Percentiles rank a stretch among this genome's conserved stretches.
Evolutionary conservation across 163 green algal genomes (phyloP).

Genomic region (Trebouxia gelatinosa): DNA sequence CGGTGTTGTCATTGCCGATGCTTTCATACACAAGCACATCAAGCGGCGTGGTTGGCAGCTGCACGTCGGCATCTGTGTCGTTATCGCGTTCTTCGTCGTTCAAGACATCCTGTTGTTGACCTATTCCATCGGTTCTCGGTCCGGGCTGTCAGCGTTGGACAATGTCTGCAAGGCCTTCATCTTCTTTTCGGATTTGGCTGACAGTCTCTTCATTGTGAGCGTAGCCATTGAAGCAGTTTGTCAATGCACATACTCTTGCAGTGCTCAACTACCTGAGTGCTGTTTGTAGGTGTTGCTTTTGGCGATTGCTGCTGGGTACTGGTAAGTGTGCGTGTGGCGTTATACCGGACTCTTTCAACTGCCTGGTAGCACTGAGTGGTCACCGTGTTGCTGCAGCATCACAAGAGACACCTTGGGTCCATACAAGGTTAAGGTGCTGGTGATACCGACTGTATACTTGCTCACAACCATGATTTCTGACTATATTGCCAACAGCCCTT

Average conservation of each 20-base stretch:
- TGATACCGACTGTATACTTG: slow-evolving; percentile 58
- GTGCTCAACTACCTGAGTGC: neutral
- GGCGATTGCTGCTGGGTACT: slow-evolving; percentile 54
- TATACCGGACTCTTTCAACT: too few relatives aligned
- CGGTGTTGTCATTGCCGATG: slow-evolving; percentile 32
- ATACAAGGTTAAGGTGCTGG: slow-evolving; percentile 50
- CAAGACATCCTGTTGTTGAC: slow-evolving; percentile 41
- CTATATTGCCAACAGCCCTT: slow-evolving; percentile 8
- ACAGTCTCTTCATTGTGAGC: slow-evolving; percentile 50
- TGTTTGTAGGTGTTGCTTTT: slow-evolving; percentile 47
- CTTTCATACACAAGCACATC: slow-evolving; percentile 37
- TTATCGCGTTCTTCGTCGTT: slow-evolving; percentile 38
- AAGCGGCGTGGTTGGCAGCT: slow-evolving; percentile 45
- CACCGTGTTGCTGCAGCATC: slow-evolving; percentile 46
- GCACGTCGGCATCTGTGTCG: slow-evolving; percentile 34
- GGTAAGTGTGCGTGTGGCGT: slow-evolving; percentile 36
- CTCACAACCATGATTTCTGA: slow-evolving; percentile 42
- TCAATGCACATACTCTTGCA: too few relatives aligned
- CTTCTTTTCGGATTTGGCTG: slow-evolving; percentile 56
- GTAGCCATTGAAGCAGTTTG: too few relatives aligned
- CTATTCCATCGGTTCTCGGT: slow-evolving; percentile 13
- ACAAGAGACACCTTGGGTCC: slow-evolving; percentile 50
- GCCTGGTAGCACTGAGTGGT: too few relatives aligned
- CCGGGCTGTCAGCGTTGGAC: neutral
- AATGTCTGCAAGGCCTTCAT: slow-evolving; percentile 47